phyloP scores from a whole-genome alignment of 164 flowering plant genomes.

The Vitis labrusca region DNA sequence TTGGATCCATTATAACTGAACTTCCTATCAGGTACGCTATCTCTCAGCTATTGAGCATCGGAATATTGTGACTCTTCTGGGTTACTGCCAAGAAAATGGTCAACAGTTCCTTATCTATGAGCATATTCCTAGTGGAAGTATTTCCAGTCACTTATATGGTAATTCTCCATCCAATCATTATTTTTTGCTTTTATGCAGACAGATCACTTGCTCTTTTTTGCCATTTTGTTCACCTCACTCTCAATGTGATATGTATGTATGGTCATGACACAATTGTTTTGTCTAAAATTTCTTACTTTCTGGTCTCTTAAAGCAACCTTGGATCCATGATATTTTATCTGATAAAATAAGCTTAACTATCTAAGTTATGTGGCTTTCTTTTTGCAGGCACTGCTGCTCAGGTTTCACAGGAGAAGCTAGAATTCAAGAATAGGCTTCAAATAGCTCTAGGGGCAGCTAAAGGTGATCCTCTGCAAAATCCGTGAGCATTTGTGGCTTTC shows the following conservation, averaged over 20 bases:
- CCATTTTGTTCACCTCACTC: background rate
- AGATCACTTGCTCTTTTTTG: too few species aligned
- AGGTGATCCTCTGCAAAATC: constrained; percentile 95
- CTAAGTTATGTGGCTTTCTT: background rate
- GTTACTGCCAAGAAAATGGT: constrained; percentile 81
- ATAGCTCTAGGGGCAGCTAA: constrained; percentile 94
- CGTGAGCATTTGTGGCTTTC: constrained; percentile 81
- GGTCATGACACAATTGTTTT: too few species aligned
- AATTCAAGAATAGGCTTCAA: constrained; percentile 79
- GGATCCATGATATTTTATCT: background rate
- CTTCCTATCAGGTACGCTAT: constrained; percentile 61
- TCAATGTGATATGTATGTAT: background rate
- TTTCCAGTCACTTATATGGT: constrained; percentile 87
- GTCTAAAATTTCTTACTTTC: background rate
- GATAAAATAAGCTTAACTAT: background rate
- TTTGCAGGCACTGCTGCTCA: constrained; percentile 61
- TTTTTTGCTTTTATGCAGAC: constrained; percentile 1
- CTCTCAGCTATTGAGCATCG: constrained; percentile 80
- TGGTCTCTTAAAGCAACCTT: background rate
- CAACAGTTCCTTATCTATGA: constrained; percentile 81
- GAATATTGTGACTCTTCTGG: constrained; percentile 76
- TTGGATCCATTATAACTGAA: constrained; percentile 13
- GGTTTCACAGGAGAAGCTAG: constrained; percentile 61
- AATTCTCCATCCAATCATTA: constrained; percentile 20
- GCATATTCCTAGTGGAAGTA: constrained; percentile 86